phyloP scores from a whole-genome alignment of 106 monocot species.

The Dioscorea alata region DNA sequence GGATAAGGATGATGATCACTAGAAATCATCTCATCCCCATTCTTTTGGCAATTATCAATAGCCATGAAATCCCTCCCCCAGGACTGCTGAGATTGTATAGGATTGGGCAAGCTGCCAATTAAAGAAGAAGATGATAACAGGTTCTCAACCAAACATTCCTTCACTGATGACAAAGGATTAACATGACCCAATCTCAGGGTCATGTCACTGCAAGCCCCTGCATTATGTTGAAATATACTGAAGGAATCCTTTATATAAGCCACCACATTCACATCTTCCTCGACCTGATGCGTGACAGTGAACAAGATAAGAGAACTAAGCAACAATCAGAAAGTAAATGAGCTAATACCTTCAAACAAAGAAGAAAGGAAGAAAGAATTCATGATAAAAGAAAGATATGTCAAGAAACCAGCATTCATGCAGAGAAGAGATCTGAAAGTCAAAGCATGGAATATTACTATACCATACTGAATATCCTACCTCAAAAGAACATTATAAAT shows the following conservation, averaged over 20 bases:
- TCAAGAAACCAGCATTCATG: too few species aligned
- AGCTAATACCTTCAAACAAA: too few species aligned
- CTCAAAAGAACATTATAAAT: too few species aligned
- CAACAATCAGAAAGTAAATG: background rate
- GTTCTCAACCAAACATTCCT: background rate
- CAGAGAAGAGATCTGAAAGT: too few species aligned
- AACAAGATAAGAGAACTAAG: background rate
- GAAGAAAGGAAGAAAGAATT: too few species aligned
- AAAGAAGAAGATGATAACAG: background rate
- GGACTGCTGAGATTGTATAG: background rate
- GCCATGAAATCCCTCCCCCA: background rate
- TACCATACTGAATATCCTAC: too few species aligned
- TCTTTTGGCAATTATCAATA: slow-evolving; percentile 1
- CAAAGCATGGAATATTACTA: too few species aligned
- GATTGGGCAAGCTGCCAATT: background rate
- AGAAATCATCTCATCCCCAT: background rate
- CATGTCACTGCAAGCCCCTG: slow-evolving; percentile 5
- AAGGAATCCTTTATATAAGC: slow-evolving; percentile 39
- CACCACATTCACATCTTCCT: slow-evolving; percentile 36
- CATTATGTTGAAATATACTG: slow-evolving; percentile 14
- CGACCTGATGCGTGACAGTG: slow-evolving; percentile 15
- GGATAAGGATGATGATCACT: slow-evolving; percentile 4
- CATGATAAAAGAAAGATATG: too few species aligned
- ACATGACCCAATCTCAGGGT: background rate
- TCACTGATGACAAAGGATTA: background rate